These are phyloP conservation scores for Salvia miltiorrhiza DNA, from an alignment of 257 asterid genomes.

Conservation along the genomic window DNA sequence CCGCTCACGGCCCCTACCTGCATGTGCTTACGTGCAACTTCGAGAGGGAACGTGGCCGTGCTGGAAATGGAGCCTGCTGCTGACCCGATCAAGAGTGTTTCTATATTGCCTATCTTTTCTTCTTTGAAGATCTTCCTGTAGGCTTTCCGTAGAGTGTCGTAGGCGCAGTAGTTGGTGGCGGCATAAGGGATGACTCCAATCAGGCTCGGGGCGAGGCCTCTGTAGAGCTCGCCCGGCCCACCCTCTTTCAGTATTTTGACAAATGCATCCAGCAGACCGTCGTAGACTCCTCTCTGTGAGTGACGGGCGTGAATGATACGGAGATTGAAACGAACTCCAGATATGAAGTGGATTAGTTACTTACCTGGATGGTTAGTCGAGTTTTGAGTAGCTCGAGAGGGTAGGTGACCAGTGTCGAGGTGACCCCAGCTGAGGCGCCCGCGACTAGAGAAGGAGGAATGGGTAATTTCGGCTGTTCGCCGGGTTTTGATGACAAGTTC, in stretches of 20 bases:
- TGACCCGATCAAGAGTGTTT: conserved; percentile 84
- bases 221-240: conserved; percentile 82
- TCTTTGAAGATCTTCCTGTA: conserved; percentile 58
- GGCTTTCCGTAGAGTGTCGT: conserved; percentile 68
- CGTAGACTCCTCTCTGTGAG: conserved; percentile 65
- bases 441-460: conserved; percentile 83
- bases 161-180: conserved; percentile 87
- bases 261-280: conserved; percentile 76
- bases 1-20: conserved; percentile 93
- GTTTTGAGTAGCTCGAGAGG: conserved; percentile 96
- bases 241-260: conserved; percentile 78
- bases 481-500: conserved; percentile 63
- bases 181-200: conserved; percentile 92
- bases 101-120: conserved; percentile 75
- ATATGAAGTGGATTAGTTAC: not conserved
- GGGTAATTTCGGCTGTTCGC: conserved; percentile 60
- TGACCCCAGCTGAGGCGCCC: conserved; percentile 96
- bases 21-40: conserved; percentile 96
- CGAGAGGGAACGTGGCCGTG: conserved; percentile 90
- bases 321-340: conserved; percentile 4
- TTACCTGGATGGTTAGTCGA: conserved; percentile 88
- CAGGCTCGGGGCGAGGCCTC: conserved; percentile 88
- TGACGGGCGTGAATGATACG: not conserved
- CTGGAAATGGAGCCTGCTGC: conserved; percentile 94
- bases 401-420: conserved; percentile 85